A percentile compares a stretch with the other conserved stretches of the same genome.
Conservation (phyloP, 164 flowering plant genomes). For the Magnolia sinica region DNA sequence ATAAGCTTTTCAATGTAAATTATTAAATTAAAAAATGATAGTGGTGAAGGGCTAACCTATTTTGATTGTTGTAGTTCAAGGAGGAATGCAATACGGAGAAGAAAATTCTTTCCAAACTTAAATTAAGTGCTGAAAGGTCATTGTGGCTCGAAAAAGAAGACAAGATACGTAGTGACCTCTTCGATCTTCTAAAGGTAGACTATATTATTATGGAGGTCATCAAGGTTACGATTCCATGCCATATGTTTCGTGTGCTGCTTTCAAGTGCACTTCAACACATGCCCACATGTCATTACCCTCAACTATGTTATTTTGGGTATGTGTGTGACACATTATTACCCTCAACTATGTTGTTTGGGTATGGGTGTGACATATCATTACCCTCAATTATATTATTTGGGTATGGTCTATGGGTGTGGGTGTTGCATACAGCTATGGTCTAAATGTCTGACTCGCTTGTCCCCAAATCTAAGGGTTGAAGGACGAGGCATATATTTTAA, state of each 20-base stretch:
- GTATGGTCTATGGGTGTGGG: too few relatives aligned
- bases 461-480: too few relatives aligned
- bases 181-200: conserved; percentile 73
- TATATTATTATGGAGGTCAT: background rate
- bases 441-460: too few relatives aligned
- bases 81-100: conserved; percentile 96
- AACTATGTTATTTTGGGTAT: background rate
- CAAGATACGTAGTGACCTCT: conserved; percentile 52
- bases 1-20: too few relatives aligned
- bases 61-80: conserved; percentile 54
- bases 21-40: too few relatives aligned
- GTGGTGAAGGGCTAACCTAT: background rate
- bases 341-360: too few relatives aligned
- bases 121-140: conserved; percentile 44
- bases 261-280: background rate
- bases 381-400: too few relatives aligned
- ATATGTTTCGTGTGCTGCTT: background rate
- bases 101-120: conserved; percentile 69
- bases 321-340: too few relatives aligned
- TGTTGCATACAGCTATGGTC: too few relatives aligned
- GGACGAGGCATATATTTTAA: too few relatives aligned
- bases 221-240: background rate
- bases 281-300: background rate
- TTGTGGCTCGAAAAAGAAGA: conserved; percentile 56
- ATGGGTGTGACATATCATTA: too few relatives aligned